Percentiles rank a stretch among this genome's conserved stretches.
phyloP scores from a whole-genome alignment of 768 basidiomycete genomes.

The Paxillus involutus region DNA sequence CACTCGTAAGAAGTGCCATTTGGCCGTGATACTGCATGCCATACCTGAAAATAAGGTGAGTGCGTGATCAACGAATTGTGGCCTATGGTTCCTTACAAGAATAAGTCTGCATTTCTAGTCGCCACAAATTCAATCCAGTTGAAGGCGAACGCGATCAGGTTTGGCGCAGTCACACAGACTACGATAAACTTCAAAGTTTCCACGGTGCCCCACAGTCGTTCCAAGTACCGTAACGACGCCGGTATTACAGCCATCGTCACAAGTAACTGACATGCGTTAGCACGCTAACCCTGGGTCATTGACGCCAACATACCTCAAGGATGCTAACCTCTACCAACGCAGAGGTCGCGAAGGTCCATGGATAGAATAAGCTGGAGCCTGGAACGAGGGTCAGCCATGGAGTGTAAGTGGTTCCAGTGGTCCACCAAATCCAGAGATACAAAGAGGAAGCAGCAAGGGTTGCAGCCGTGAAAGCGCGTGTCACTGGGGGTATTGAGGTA shows the following conservation, averaged over 20 bases:
- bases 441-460: conserved; percentile 58
- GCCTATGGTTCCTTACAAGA: conserved; percentile 59
- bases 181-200: conserved; percentile 87
- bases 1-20: conserved; percentile 84
- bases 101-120: conserved; percentile 67
- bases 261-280: conserved; percentile 54
- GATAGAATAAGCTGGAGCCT: conserved; percentile 77
- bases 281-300: not conserved
- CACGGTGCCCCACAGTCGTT: conserved; percentile 89
- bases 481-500: conserved; percentile 75
- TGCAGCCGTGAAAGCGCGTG: conserved; percentile 65
- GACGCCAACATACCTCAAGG: conserved; percentile 64
- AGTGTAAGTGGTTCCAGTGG: conserved; percentile 39
- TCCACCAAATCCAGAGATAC: conserved; percentile 67
- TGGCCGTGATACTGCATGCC: conserved; percentile 91
- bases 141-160: conserved; percentile 84
- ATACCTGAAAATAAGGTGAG: conserved; percentile 51
- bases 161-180: conserved; percentile 75
- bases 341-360: conserved; percentile 93
- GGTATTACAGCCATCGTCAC: conserved; percentile 77
- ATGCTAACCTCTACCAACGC: conserved; percentile 83
- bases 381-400: conserved; percentile 82
- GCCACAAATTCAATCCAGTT: conserved; percentile 85
- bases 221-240: conserved; percentile 84
- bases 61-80: conserved; percentile 1